These are phyloP conservation scores for Biancaea sappan DNA, from an alignment of 306 rosid genomes.

Conservation along the genomic window DNA sequence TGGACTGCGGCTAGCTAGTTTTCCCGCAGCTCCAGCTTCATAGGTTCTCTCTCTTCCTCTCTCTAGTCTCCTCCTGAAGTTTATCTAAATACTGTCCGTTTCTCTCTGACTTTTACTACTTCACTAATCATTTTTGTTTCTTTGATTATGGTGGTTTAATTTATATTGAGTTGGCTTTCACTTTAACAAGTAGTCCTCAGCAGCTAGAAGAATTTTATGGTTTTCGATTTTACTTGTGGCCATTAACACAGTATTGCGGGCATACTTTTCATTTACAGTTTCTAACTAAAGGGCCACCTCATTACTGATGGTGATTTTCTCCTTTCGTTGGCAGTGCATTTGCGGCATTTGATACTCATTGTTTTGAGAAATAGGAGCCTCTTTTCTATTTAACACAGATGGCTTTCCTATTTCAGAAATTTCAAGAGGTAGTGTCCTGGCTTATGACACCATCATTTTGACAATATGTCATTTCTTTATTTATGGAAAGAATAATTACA, in stretches of 20 bases:
- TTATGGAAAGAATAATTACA: background rate
- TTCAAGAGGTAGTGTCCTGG: constrained; percentile 70
- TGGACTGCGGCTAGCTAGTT: background rate
- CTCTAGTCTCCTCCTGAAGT: background rate
- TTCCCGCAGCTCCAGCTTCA: constrained; percentile 8
- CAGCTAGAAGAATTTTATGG: too few relatives aligned
- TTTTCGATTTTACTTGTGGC: too few relatives aligned
- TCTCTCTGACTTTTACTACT: background rate
- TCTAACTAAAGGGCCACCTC: too few relatives aligned
- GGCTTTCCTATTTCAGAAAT: constrained; percentile 81
- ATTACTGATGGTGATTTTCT: constrained; percentile 3
- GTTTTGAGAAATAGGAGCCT: constrained; percentile 24
- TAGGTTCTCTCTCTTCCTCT: constrained; percentile 9
- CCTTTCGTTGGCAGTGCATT: constrained; percentile 27
- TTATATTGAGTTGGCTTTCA: background rate
- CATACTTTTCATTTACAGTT: too few relatives aligned
- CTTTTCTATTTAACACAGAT: constrained; percentile 30
- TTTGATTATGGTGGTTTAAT: background rate
- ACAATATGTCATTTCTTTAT: background rate
- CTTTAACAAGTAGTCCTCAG: too few relatives aligned
- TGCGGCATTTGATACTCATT: constrained; percentile 14
- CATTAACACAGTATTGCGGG: too few relatives aligned
- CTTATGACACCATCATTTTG: background rate
- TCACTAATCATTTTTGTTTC: background rate
- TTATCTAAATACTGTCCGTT: background rate